Base-by-base conservation (phyloP, 768 basidiomycete genomes). In the Dioszegia aurantiaca region DNA sequence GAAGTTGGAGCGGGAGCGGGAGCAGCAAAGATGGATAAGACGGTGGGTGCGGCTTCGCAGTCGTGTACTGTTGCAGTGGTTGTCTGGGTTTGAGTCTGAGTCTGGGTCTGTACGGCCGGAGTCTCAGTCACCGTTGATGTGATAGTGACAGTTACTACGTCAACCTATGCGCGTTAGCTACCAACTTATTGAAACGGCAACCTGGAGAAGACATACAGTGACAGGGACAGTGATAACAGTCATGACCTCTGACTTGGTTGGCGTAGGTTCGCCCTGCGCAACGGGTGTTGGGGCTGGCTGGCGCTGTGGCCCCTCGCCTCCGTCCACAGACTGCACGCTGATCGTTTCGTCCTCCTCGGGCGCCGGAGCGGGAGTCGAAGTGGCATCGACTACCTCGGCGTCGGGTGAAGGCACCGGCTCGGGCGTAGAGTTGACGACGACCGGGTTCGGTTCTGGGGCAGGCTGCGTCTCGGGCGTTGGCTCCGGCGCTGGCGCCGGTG, bases 71-170 rank as follows among this genome's bases (percentile, higher is more conserved):
- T 33, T 24, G 6, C n/a, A 12, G 59, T 55, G 28, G 30, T 14
- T 11, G 23, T 37, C 8, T 19, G 11, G 12, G 26, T 45, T 41
- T 41, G 14, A 21, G 45, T 48, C 23, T 26, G 17, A 39, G 19
- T 14, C n/a, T 37, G 12, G 30, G 43, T 16, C n/a, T n/a, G n/a
- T n/a, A n/a, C n/a, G n/a, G 54, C 41, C 3, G 31, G 45, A 27
- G 59, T 55, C 28, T 42, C 41, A 9, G 44, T 56, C 11, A 41
- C 31, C 4, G 59, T 56, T 10, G n/a, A 27, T 19, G 54, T 60
- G 12, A 43, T 36, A 33, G 59, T 56, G 40, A 51, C 48, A 40
- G 60, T 56, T 5, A 57, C 33, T 5, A 43, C 30, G 24, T 51
- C 43, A 16, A 57, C 47, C 55, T 56, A 42, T n/a, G 21, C 11